Evolutionary conservation across 2,329 filamentous ascomycete species (phyloP).

Genomic region (Aphanocladium album): DNA sequence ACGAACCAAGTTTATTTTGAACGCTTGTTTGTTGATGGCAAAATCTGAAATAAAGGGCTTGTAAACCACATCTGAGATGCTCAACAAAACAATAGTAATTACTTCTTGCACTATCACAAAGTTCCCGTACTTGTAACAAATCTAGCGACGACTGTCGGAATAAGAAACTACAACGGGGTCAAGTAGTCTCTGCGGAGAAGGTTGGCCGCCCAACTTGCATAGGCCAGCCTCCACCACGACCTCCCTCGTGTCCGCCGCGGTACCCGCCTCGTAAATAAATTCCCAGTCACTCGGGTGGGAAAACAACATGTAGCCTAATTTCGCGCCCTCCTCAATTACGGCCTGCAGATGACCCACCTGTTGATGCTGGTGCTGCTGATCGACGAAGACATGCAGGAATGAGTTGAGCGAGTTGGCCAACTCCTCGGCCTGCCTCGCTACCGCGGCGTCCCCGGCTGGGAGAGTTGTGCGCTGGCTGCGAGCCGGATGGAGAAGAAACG

Average conservation of each 20-base stretch:
- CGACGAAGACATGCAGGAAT: slow-evolving; percentile 31
- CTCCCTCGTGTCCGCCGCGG: not conserved
- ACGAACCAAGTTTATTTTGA: too few species aligned
- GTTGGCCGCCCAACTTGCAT: slow-evolving; percentile 22
- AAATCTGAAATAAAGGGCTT: not conserved
- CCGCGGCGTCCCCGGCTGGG: slow-evolving; percentile 22
- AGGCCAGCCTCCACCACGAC: slow-evolving; percentile 27
- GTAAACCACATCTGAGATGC: not conserved
- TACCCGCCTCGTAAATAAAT: slow-evolving; percentile 22
- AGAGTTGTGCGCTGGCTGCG: slow-evolving; percentile 33
- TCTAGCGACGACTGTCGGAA: not conserved
- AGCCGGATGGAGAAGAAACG: slow-evolving; percentile 36
- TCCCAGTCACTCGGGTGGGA: slow-evolving; percentile 38
- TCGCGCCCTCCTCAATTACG: slow-evolving; percentile 35
- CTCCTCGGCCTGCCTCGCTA: slow-evolving; percentile 26
- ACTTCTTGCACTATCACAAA: not conserved
- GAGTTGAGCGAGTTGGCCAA: slow-evolving; percentile 29
- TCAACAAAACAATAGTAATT: too few species aligned
- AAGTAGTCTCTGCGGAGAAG: slow-evolving; percentile 20
- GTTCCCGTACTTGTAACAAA: not conserved
- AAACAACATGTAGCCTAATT: slow-evolving; percentile 36
- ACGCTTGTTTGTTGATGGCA: too few species aligned
- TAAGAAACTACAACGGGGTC: slow-evolving; percentile 16
- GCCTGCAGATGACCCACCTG: slow-evolving; percentile 35
- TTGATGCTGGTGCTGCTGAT: slow-evolving; percentile 23